Conservation (phyloP, 2,329 filamentous ascomycete species). For the Fusarium piperis region DNA sequence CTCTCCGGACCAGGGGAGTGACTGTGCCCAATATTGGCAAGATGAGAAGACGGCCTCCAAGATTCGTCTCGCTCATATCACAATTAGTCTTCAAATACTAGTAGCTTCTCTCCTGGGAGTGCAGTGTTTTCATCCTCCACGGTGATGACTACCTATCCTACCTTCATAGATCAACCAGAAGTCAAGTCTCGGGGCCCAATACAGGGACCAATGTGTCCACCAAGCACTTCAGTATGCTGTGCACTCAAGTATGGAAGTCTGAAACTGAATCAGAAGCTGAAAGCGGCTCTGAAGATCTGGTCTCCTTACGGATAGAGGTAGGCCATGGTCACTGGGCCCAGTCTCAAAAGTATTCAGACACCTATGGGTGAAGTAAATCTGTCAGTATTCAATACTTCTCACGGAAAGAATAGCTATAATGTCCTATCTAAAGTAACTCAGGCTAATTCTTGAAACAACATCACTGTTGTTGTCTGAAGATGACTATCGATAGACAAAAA, state of each 20-base stretch:
- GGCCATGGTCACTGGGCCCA: background rate
- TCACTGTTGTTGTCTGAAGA: background rate
- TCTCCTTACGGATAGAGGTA: background rate
- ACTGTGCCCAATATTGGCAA: background rate
- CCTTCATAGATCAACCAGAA: background rate
- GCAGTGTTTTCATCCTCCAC: background rate
- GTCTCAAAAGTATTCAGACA: background rate
- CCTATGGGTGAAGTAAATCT: background rate
- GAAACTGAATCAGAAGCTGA: background rate
- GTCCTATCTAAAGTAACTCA: no score
- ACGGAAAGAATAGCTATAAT: background rate
- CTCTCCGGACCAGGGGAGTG: no score
- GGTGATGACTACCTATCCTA: background rate
- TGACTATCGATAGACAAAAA: background rate
- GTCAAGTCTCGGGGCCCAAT: background rate
- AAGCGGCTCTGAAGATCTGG: background rate
- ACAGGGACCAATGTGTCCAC: background rate
- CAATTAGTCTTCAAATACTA: no score
- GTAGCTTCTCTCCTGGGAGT: background rate
- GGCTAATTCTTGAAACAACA: background rate
- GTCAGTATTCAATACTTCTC: background rate
- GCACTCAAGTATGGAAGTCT: background rate
- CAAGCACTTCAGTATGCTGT: background rate
- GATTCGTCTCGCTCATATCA: fast-evolving
- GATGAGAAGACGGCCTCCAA: background rate